A percentile compares a stretch with the other conserved stretches of the same genome.
phyloP scores from a whole-genome alignment of 768 basidiomycete species.

The Mycena belliarum region DNA sequence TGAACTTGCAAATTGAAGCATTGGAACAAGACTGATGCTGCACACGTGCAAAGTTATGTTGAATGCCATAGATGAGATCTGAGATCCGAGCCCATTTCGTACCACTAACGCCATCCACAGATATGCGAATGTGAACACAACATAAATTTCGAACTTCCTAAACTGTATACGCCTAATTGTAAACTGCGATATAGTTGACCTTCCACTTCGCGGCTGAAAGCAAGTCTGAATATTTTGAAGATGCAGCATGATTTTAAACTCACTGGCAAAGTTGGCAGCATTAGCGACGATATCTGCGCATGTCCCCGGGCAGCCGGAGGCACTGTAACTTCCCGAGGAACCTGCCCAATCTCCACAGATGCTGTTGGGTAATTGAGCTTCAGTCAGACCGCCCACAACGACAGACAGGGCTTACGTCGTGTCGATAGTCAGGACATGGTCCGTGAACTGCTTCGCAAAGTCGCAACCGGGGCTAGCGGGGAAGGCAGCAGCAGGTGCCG shows the following conservation, averaged over 20 bases:
- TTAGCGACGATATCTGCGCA: slow-evolving; percentile 44
- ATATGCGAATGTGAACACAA: too few relatives aligned
- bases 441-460: slow-evolving; percentile 34
- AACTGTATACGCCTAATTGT: not conserved
- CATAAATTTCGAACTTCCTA: too few relatives aligned
- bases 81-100: too few relatives aligned
- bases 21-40: too few relatives aligned
- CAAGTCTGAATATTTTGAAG: too few relatives aligned
- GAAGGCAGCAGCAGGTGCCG: slow-evolving; percentile 35
- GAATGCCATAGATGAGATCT: too few relatives aligned
- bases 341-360: slow-evolving; percentile 24
- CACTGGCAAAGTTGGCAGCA: slow-evolving; percentile 49
- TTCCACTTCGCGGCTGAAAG: slow-evolving; percentile 45
- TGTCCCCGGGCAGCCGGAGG: slow-evolving; percentile 36
- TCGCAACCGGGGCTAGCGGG: slow-evolving; percentile 35
- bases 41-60: too few relatives aligned
- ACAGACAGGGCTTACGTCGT: slow-evolving; percentile 13
- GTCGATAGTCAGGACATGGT: slow-evolving; percentile 36
- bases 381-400: not conserved
- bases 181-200: slow-evolving; percentile 45
- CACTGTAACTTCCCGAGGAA: not conserved
- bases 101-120: too few relatives aligned
- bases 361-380: not conserved
- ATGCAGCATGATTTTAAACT: slow-evolving; percentile 13
- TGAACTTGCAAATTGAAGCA: too few relatives aligned